Percentiles rank a stretch among this genome's conserved stretches.
phyloP scores from a whole-genome alignment of 108 stramenopile species.

The Tribonema minus region DNA sequence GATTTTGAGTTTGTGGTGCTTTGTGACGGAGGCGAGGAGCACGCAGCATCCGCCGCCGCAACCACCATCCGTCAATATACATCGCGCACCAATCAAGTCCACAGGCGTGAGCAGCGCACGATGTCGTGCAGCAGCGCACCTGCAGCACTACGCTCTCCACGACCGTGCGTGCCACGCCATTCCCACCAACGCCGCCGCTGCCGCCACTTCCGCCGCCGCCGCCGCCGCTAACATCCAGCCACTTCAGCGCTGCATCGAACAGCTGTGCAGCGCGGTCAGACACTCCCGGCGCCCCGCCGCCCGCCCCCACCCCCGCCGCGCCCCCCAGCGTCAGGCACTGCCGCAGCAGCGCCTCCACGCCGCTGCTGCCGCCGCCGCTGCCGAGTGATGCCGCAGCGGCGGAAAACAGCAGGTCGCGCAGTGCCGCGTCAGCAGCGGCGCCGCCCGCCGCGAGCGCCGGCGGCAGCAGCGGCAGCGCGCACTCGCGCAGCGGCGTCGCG shows the following conservation, averaged over 20 bases:
- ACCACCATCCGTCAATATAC: no score
- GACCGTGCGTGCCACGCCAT: no score
- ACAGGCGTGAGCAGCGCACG: no score
- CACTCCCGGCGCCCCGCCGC: neutral
- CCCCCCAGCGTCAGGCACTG: neutral
- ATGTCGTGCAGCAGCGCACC: no score
- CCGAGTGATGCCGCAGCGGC: neutral
- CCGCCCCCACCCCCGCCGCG: neutral
- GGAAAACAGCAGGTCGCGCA: neutral
- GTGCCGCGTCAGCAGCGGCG: conserved; percentile 1
- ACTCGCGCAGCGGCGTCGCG: conserved; percentile 25
- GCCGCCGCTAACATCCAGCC: no score
- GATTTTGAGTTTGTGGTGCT: no score
- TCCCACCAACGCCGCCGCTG: no score
- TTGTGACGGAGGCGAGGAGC: no score
- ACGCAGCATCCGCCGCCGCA: no score
- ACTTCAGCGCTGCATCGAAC: conserved; percentile 15
- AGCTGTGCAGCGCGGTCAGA: conserved; percentile 31
- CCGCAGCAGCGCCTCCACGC: neutral
- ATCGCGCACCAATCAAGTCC: no score
- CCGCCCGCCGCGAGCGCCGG: neutral
- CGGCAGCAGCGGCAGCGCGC: conserved; percentile 22
- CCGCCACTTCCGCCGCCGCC: no score
- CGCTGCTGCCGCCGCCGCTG: neutral
- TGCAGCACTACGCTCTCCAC: no score